Percentiles rank a stretch among this genome's conserved stretches.
Conservation (phyloP, 176 grass and related monocot species). For the Musa acuminata region DNA sequence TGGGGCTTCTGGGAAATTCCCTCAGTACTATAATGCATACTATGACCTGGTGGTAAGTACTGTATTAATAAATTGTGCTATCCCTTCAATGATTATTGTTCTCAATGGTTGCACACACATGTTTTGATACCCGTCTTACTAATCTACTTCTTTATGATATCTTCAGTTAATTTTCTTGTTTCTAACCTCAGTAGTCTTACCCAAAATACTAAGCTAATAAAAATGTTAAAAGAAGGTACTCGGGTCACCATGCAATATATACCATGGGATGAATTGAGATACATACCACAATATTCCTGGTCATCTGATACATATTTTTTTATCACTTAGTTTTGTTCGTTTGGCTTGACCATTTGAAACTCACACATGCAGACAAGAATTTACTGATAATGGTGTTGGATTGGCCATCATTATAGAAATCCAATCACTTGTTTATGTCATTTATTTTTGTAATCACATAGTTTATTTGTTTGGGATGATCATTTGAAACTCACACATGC, state of each 20-base stretch:
- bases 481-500: too few species aligned
- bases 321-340: too few species aligned
- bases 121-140: background rate
- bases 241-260: background rate
- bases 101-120: background rate
- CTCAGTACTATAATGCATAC: slow-evolving; percentile 86
- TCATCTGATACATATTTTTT: too few species aligned
- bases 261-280: background rate
- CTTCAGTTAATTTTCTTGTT: background rate
- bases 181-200: background rate
- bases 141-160: background rate
- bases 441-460: too few species aligned
- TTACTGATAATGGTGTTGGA: too few species aligned
- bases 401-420: too few species aligned
- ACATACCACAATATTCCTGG: background rate
- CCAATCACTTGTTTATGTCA: too few species aligned
- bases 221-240: background rate
- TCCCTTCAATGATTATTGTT: too few species aligned
- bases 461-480: too few species aligned
- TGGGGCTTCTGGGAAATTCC: slow-evolving; percentile 81
- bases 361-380: too few species aligned
- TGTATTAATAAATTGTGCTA: too few species aligned
- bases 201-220: background rate
- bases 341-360: too few species aligned
- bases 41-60: slow-evolving; percentile 88